Evolutionary conservation across 257 asterid genomes (phyloP).

Genomic region (Salvia rosmarinus): DNA sequence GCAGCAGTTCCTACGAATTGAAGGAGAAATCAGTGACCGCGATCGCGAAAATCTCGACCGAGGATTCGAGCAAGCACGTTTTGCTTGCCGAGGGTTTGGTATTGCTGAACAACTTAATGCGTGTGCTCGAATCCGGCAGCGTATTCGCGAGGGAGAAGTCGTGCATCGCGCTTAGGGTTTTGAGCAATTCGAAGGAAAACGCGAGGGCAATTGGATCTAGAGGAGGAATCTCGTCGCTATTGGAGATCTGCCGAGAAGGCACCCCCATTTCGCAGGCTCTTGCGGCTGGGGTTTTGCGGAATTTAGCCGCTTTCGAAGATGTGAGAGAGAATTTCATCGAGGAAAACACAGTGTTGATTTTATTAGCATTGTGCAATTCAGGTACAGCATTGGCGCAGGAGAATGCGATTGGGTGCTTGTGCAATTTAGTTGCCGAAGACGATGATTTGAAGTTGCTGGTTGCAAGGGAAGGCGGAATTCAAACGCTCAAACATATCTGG

Average conservation of each 20-base stretch:
- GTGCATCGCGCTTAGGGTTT: conserved; percentile 61
- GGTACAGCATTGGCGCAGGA: conserved; percentile 80
- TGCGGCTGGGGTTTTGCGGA: conserved; percentile 72
- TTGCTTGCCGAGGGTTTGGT: conserved; percentile 70
- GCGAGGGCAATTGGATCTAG: conserved; percentile 88
- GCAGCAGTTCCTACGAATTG: conserved; percentile 63
- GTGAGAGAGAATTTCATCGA: conserved; percentile 68
- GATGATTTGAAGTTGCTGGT: conserved; percentile 59
- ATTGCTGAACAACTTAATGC: conserved; percentile 60
- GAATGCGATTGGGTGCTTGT: conserved; percentile 76
- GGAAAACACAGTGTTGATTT: conserved; percentile 52
- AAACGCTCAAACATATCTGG: conserved; percentile 66
- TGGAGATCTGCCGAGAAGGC: conserved; percentile 76
- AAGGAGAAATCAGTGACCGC: conserved; percentile 75
- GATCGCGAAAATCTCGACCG: conserved; percentile 69
- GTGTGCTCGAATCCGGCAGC: conserved; percentile 88
- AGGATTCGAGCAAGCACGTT: conserved; percentile 66
- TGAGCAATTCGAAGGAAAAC: conserved; percentile 79
- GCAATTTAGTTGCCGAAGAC: conserved; percentile 58
- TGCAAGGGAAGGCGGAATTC: conserved; percentile 77
- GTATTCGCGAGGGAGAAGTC: conserved; percentile 79
- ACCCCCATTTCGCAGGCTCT: conserved; percentile 86
- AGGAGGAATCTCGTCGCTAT: conserved; percentile 82
- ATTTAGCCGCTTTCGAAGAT: conserved; percentile 60
- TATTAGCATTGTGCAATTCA: conserved; percentile 59